Conservation (phyloP, 2,329 filamentous ascomycete genomes). For the Exophiala sp. region DNA sequence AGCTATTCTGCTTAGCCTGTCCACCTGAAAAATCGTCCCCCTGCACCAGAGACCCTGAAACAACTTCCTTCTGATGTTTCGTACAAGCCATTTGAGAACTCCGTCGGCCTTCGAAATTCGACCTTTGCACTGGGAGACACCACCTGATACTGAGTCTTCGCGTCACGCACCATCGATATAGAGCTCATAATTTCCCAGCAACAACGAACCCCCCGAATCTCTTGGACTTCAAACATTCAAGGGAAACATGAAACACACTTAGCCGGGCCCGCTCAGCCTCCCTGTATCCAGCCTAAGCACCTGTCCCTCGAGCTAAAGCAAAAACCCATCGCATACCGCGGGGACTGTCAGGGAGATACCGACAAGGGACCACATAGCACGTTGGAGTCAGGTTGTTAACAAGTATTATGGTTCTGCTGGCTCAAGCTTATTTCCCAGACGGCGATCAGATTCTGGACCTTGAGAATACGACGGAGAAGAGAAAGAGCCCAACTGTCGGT, state of each 20-base stretch:
- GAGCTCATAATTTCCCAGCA: too few species aligned
- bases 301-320: constrained; percentile 1
- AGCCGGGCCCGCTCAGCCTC: constrained; percentile 1
- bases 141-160: too few species aligned
- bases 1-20: neutral
- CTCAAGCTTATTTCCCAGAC: neutral
- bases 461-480: constrained; percentile 15
- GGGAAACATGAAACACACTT: constrained; percentile 16
- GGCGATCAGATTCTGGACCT: constrained; percentile 17
- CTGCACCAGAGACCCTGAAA: neutral
- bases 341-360: neutral
- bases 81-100: neutral
- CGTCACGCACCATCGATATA: too few species aligned
- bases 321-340: constrained; percentile 1
- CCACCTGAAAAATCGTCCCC: neutral
- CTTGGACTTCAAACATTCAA: constrained; percentile 5
- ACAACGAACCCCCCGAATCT: too few species aligned
- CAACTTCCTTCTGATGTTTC: neutral
- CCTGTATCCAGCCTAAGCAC: neutral
- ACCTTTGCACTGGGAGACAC: too few species aligned
- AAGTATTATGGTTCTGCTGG: neutral
- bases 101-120: neutral
- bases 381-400: too few species aligned
- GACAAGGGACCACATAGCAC: neutral
- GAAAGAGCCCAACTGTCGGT: constrained; percentile 1